These are phyloP conservation scores for Neurospora cerealis DNA, from an alignment of 495 filamentous ascomycete species.

Conservation along the genomic window DNA sequence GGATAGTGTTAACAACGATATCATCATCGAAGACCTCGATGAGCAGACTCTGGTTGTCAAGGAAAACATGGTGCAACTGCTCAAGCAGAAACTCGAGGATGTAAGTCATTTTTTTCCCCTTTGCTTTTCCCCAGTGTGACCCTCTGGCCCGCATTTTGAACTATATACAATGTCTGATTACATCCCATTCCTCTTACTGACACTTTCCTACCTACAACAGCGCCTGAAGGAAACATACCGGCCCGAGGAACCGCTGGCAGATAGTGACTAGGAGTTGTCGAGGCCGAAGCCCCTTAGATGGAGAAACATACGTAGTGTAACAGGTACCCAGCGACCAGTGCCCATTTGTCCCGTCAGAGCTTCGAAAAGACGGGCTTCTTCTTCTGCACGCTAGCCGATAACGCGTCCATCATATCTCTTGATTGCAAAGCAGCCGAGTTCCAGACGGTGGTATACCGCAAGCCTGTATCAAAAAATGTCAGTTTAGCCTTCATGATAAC, in stretches of 20 bases:
- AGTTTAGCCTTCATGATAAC: not conserved
- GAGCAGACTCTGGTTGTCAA: conserved; percentile 65
- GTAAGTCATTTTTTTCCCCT: conserved; percentile 12
- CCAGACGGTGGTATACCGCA: conserved; percentile 81
- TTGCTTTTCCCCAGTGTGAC: not conserved
- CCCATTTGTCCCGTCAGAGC: conserved; percentile 38
- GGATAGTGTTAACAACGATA: conserved; percentile 42
- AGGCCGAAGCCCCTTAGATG: not conserved
- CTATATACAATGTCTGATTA: not conserved
- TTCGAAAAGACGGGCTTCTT: conserved; percentile 80
- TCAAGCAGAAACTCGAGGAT: conserved; percentile 53
- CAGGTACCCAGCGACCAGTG: not conserved
- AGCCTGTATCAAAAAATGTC: conserved; percentile 31
- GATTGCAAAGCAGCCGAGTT: conserved; percentile 78
- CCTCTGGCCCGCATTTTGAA: not conserved
- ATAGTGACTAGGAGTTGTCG: conserved; percentile 24
- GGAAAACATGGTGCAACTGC: conserved; percentile 52
- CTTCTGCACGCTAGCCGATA: conserved; percentile 69
- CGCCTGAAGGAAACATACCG: conserved; percentile 34
- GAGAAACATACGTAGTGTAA: not conserved
- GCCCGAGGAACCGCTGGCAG: conserved; percentile 26
- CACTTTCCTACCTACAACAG: conserved; percentile 12
- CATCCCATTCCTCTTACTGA: not conserved
- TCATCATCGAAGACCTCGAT: conserved; percentile 61
- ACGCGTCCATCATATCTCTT: conserved; percentile 60